These are phyloP conservation scores for Rhynchospora breviuscula DNA, from an alignment of 176 grass and related monocot species.

Conservation along the genomic window DNA sequence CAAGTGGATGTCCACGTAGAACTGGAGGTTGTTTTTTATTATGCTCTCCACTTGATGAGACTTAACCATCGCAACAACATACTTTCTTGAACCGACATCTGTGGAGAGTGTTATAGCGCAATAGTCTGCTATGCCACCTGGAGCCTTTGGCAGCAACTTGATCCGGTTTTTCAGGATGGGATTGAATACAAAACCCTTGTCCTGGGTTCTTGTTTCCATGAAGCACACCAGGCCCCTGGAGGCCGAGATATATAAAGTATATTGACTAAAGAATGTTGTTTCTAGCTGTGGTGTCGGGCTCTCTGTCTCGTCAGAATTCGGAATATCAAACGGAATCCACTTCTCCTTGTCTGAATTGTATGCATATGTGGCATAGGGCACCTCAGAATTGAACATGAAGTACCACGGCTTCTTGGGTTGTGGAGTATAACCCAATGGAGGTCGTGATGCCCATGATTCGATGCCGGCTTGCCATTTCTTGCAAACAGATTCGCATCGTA, in stretches of 20 bases:
- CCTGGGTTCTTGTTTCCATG: not conserved
- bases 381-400: not conserved
- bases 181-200: not conserved
- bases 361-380: not conserved
- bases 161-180: not conserved
- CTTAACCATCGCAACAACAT: not conserved
- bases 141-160: not conserved
- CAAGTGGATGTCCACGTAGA: not conserved
- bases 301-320: not conserved
- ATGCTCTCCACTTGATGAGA: not conserved
- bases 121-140: not conserved
- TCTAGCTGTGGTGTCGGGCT: no score
- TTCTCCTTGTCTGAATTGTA: not conserved
- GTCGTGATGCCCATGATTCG: not conserved
- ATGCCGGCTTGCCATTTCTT: not conserved
- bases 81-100: not conserved
- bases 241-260: not conserved
- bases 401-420: not conserved
- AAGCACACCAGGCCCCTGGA: not conserved
- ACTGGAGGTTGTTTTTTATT: not conserved
- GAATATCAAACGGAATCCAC: not conserved
- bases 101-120: not conserved
- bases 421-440: not conserved
- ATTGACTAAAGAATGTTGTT: not conserved
- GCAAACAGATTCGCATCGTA: not conserved